phyloP scores from a whole-genome alignment of 2,329 filamentous ascomycete genomes.

The Ophidiomyces ophidiicola region DNA sequence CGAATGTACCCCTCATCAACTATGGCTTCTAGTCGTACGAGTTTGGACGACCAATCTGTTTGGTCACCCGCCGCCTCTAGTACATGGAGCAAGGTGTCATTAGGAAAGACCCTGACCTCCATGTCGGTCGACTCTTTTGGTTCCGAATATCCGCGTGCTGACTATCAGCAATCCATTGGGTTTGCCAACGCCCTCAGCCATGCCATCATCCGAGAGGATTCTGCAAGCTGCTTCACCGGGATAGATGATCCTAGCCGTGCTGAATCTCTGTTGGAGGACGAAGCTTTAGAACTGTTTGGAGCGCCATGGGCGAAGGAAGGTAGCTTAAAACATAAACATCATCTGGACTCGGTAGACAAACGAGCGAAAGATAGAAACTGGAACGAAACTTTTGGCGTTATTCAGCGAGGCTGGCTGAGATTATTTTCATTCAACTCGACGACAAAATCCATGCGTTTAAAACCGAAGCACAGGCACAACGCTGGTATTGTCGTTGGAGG shows the following conservation, averaged over 20 bases:
- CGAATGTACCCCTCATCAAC: slow-evolving; percentile 64
- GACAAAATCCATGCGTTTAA: slow-evolving; percentile 52
- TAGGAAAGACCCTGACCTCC: slow-evolving; percentile 80
- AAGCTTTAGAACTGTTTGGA: slow-evolving; percentile 77
- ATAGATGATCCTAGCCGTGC: slow-evolving; percentile 49
- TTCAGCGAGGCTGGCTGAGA: slow-evolving; percentile 87
- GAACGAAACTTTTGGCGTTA: slow-evolving; percentile 89
- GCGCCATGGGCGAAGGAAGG: slow-evolving; percentile 99
- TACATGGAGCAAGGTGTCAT: slow-evolving; percentile 87
- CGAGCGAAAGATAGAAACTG: slow-evolving; percentile 89
- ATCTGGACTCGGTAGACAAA: slow-evolving; percentile 80
- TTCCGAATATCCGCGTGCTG: slow-evolving; percentile 59
- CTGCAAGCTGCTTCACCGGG: slow-evolving; percentile 41
- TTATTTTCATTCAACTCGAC: slow-evolving; percentile 84
- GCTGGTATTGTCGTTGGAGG: slow-evolving; percentile 69
- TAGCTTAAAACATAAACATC: slow-evolving; percentile 89
- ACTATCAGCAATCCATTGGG: slow-evolving; percentile 92
- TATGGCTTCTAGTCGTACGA: slow-evolving; percentile 82
- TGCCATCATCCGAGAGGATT: slow-evolving; percentile 78
- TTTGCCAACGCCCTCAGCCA: slow-evolving; percentile 95
- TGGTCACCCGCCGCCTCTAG: slow-evolving; percentile 90
- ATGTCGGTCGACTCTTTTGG: slow-evolving; percentile 87
- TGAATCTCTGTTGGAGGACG: slow-evolving; percentile 70
- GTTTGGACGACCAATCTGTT: slow-evolving; percentile 78
- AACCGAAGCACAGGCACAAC: slow-evolving; percentile 43